These are phyloP conservation scores for Microcyclospora pomicola DNA, from an alignment of 2,329 filamentous ascomycete species.

Conservation along the genomic window DNA sequence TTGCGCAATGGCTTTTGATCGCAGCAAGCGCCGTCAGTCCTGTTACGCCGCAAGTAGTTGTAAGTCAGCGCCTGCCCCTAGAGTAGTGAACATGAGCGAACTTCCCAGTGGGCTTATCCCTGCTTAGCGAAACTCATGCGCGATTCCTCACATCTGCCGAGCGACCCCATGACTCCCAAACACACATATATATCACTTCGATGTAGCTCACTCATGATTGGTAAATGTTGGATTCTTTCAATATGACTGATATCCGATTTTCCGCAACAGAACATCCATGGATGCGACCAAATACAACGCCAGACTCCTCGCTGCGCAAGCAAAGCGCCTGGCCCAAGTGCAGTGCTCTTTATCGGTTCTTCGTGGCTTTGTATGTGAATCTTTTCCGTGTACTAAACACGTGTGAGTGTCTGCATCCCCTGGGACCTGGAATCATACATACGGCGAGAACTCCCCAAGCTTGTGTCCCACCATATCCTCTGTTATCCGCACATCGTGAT, in stretches of 20 bases:
- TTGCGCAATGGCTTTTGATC: too few relatives aligned
- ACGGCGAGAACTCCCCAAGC: conserved; percentile 83
- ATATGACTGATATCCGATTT: not conserved
- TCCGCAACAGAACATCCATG: not conserved
- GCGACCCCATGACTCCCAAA: not conserved
- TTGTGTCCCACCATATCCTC: conserved; percentile 97
- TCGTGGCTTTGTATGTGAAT: conserved; percentile 55
- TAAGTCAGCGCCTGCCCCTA: too few relatives aligned
- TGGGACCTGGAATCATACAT: conserved; percentile 28
- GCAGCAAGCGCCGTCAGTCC: too few relatives aligned
- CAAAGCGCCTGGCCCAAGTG: not conserved
- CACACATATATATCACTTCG: not conserved
- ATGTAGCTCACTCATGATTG: too few relatives aligned
- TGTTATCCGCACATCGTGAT: conserved; percentile 68
- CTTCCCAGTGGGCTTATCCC: too few relatives aligned
- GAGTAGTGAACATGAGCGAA: too few relatives aligned
- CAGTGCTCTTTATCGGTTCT: conserved; percentile 47
- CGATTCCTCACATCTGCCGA: not conserved
- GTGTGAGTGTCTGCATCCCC: not conserved
- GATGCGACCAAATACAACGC: not conserved
- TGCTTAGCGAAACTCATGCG: too few relatives aligned
- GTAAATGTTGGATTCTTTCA: too few relatives aligned
- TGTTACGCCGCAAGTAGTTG: too few relatives aligned
- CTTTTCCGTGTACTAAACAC: conserved; percentile 51
- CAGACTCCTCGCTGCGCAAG: not conserved